phyloP scores from a whole-genome alignment of 2,329 filamentous ascomycete genomes.

The Ophiocordyceps polyrhachis-furcata region DNA sequence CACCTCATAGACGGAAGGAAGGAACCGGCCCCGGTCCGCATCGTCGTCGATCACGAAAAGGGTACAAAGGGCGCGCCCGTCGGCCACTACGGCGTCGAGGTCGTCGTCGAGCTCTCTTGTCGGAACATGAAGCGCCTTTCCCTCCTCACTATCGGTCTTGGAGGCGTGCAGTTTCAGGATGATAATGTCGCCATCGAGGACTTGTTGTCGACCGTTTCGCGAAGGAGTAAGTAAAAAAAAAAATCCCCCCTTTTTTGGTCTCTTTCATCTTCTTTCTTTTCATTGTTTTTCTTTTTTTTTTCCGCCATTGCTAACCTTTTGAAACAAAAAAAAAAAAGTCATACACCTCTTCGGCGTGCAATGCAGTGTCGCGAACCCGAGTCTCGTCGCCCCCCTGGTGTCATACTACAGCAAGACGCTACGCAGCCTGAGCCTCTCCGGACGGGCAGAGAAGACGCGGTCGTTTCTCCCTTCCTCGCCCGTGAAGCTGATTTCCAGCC shows the following conservation, averaged over 20 bases:
- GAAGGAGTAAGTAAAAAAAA: constrained; percentile 55
- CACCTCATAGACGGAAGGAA: constrained; percentile 43
- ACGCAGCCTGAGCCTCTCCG: constrained; percentile 44
- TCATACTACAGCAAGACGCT: constrained; percentile 64
- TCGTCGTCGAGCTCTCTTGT: constrained; percentile 43
- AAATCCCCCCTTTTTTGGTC: constrained; percentile 1
- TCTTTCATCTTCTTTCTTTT: no score
- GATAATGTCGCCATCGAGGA: constrained; percentile 58
- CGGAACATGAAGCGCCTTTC: constrained; percentile 31
- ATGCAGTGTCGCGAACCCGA: constrained; percentile 45
- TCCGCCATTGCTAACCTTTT: neutral
- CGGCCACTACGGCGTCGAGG: constrained; percentile 51
- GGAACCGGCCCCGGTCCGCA: constrained; percentile 48
- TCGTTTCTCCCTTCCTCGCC: constrained; percentile 68
- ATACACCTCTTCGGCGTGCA: constrained; percentile 54
- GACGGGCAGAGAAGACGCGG: constrained; percentile 43
- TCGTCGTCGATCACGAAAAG: constrained; percentile 54
- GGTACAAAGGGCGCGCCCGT: constrained; percentile 47
- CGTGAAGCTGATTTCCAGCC: constrained; percentile 73
- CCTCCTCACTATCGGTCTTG: constrained; percentile 40
- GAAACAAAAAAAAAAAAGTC: constrained; percentile 32
- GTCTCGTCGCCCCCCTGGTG: constrained; percentile 48
- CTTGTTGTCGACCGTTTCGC: constrained; percentile 56
- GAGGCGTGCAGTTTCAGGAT: constrained; percentile 45
- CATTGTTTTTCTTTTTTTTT: neutral